Percentiles rank a stretch among this genome's conserved stretches.
Conservation (phyloP, 1,284 basidiomycete genomes). For the Limonomyces culmigenus region DNA sequence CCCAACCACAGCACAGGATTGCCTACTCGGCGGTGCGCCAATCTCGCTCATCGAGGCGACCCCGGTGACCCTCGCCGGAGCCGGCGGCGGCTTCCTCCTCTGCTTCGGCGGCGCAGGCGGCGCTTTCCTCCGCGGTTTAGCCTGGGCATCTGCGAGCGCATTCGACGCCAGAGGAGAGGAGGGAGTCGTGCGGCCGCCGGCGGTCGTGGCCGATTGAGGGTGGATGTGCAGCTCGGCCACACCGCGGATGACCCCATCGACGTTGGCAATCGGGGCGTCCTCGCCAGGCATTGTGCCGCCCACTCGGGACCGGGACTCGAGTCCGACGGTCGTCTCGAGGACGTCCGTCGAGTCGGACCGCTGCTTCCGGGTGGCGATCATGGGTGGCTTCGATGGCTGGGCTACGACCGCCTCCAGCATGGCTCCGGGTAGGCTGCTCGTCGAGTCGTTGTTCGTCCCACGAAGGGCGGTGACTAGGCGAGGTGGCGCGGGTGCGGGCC, state of each 20-base stretch:
- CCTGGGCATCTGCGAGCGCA: not conserved
- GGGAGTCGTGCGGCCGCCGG: too few species aligned
- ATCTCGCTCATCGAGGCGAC: too few species aligned
- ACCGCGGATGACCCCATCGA: not conserved
- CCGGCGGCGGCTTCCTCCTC: not conserved
- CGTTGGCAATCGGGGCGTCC: not conserved
- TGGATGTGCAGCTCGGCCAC: too few species aligned
- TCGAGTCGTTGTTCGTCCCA: not conserved
- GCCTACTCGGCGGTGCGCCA: too few species aligned
- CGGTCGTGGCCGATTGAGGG: too few species aligned
- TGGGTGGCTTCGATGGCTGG: not conserved
- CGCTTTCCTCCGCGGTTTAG: not conserved
- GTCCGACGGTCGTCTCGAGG: not conserved
- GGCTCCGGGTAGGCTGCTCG: not conserved
- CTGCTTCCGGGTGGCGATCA: not conserved
- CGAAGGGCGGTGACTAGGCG: not conserved
- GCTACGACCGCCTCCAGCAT: not conserved
- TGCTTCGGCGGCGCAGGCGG: not conserved
- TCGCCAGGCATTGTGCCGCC: not conserved
- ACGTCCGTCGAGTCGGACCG: not conserved
- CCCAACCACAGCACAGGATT: too few species aligned
- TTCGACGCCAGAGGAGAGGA: not conserved
- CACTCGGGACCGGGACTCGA: not conserved
- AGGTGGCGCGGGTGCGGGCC: not conserved
- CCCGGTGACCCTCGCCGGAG: too few species aligned